Conservation (phyloP, 176 grass and related monocot species). For the Canna indica region DNA sequence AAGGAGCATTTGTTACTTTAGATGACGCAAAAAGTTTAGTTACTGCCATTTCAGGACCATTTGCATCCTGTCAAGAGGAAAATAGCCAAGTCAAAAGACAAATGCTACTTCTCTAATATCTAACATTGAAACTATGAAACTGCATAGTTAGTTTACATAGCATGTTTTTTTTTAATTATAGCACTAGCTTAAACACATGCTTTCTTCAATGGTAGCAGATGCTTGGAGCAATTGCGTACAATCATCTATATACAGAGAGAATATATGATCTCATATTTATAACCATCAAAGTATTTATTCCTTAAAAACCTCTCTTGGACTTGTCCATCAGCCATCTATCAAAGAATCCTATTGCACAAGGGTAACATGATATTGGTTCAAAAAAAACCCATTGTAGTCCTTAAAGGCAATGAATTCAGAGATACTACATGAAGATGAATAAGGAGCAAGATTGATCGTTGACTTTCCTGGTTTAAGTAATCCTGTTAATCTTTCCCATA, state of each 20-base stretch:
- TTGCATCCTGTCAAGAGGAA: constrained; percentile 41
- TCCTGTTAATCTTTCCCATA: background rate
- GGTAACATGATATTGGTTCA: too few relatives aligned
- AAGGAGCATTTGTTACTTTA: constrained; percentile 35
- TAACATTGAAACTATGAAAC: background rate
- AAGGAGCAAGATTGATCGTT: background rate
- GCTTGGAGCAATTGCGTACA: background rate
- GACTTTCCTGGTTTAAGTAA: background rate
- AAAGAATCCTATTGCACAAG: background rate
- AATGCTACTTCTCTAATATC: too few relatives aligned
- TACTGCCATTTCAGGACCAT: constrained; percentile 90
- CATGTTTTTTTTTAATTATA: background rate
- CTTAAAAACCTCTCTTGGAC: background rate
- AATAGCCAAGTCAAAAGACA: background rate
- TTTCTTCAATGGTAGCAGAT: background rate
- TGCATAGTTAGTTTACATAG: background rate
- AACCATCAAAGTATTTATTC: background rate
- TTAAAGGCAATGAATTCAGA: background rate
- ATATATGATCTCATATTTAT: background rate
- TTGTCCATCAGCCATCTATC: background rate
- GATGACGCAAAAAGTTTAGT: constrained; percentile 83
- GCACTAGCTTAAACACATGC: background rate
- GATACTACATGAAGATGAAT: background rate
- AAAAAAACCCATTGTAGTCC: background rate
- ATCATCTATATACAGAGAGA: background rate